Evolutionary conservation across 306 rosid genomes (phyloP), one percentile per base, ranked within the genome.

Genomic region (Leucaena leucocephala): DNA sequence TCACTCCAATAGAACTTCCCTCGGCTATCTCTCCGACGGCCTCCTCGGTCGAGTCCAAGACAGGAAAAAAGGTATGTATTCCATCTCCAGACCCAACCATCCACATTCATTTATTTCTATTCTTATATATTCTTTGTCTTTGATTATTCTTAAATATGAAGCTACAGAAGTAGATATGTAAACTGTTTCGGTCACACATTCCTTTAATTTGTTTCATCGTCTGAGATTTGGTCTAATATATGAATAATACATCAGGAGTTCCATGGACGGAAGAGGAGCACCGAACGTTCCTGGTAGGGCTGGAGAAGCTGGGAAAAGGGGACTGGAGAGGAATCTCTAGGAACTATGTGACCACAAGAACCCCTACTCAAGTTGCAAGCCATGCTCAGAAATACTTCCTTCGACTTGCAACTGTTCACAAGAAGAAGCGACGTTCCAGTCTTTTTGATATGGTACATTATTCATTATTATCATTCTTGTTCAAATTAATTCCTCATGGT

Each of bases 211-310:
- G 27, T 0, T 27, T 27, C 27, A 27, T 27, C 27, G 0, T 27
- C 27, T 27, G 27, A 27, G 27, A 27, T 27, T 27, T 27, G 27
- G 27, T 27, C 27, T 27, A 27, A 27, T 27, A 27, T 27, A 27
- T 27, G 27, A 27, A 27, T 27, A 27, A 27, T 16, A 17, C 2
- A 50, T 27, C 76, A 91, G 97, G 97, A 71, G 88, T 89, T 73
- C 86, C 97, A 61, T 91, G 97, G 97, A 89, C 94, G 50, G 94
- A 88, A 81, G 97, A 91, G 74, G 97, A 91, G 79, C 97, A 91
- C 50, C 48, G 90, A 72, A 80, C 80, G 54, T 91, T 91, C 80
- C 90, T 91, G 9, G 50, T 88, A 43, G 97, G 97, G 73, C 91
- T 91, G 48, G 85, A 89, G 81, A 91, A 86, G 86, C 86, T 91